Evolutionary conservation across 257 asterid genomes (phyloP).

Genomic region (Penstemon barbatus): DNA sequence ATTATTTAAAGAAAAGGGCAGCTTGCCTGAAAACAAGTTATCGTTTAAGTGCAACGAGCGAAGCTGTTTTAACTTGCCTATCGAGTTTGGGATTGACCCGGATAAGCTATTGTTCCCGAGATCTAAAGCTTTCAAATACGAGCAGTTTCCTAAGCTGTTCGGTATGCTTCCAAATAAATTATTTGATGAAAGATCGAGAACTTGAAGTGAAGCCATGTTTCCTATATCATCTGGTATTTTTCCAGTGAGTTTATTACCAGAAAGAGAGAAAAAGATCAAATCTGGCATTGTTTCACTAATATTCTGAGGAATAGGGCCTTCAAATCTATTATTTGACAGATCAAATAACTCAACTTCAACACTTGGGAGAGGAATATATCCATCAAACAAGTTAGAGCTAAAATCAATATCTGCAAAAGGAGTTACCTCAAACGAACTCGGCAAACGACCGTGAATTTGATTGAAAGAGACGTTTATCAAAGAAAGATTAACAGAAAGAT

Average conservation of each 20-base stretch:
- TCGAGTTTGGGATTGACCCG: conserved; percentile 46
- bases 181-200: conserved; percentile 49
- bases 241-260: conserved; percentile 42
- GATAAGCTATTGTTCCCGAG: conserved; percentile 42
- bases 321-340: conserved; percentile 50
- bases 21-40: conserved; percentile 42
- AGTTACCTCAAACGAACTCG: conserved; percentile 36
- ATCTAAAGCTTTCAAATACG: conserved; percentile 40
- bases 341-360: conserved; percentile 48
- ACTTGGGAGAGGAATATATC: conserved; percentile 41
- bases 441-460: conserved; percentile 43
- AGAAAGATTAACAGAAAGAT: conserved; percentile 45
- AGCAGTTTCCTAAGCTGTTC: conserved; percentile 39
- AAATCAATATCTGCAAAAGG: conserved; percentile 53
- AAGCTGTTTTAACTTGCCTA: conserved; percentile 43
- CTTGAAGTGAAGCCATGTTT: conserved; percentile 38
- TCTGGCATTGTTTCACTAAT: conserved; percentile 42
- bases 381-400: conserved; percentile 46
- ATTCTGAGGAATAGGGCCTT: conserved; percentile 44
- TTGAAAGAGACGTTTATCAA: conserved; percentile 50
- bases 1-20: conserved; percentile 44
- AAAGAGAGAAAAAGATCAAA: conserved; percentile 48
- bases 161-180: conserved; percentile 49
- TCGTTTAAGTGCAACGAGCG: conserved; percentile 44
- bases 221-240: conserved; percentile 44